Conservation (phyloP, 2,329 filamentous ascomycete species). For the Alternaria ventricosa region DNA sequence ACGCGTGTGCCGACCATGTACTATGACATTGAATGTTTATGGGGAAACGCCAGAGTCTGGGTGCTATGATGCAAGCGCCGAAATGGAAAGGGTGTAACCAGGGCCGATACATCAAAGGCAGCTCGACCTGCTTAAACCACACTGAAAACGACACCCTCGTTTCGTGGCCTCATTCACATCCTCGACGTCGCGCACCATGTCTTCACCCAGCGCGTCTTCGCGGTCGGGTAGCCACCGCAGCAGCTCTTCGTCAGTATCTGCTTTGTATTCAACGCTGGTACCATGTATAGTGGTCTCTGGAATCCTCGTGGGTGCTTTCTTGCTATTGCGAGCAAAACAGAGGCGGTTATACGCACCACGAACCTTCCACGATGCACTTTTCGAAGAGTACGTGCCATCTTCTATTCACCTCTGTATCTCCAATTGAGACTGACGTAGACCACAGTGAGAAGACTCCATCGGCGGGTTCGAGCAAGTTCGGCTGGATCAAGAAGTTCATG, state of each 20-base stretch:
- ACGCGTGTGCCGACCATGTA: conserved; percentile 5
- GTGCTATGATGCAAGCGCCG: conserved; percentile 2
- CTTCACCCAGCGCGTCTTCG: background rate
- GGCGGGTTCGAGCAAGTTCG: conserved; percentile 54
- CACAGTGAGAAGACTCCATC: conserved; percentile 51
- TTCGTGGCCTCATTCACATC: background rate
- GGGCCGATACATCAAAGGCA: background rate
- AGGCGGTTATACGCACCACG: conserved; percentile 54
- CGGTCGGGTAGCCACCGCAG: background rate
- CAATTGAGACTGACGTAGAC: conserved; percentile 31
- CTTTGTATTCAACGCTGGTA: conserved; percentile 44
- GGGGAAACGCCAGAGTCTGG: background rate
- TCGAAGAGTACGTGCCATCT: conserved; percentile 33
- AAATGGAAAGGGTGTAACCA: background rate
- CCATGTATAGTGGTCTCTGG: conserved; percentile 36
- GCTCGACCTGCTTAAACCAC: background rate
- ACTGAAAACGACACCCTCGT: background rate
- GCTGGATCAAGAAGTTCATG: conserved; percentile 59
- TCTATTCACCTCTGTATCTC: rapidly evolving
- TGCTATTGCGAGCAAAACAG: conserved; percentile 52
- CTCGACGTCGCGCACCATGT: background rate
- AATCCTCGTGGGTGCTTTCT: conserved; percentile 46
- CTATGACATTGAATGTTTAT: background rate
- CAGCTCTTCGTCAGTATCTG: conserved; percentile 49
- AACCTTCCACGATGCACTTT: conserved; percentile 52